phyloP scores from a whole-genome alignment of 192 early-diverging fungal genomes.

The Oehlia diaphana region DNA sequence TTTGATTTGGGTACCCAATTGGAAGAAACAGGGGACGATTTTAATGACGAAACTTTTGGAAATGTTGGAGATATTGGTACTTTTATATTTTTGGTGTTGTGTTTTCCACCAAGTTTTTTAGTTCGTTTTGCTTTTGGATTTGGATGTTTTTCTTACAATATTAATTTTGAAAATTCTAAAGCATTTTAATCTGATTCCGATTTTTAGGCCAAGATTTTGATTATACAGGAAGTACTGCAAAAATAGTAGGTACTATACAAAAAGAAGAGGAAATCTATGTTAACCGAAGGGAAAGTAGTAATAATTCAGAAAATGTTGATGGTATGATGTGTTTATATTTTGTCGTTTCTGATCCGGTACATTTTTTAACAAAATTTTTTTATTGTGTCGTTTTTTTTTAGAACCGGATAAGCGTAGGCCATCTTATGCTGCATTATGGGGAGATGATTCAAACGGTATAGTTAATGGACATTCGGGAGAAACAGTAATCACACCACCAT shows the following conservation, averaged over 20 bases:
- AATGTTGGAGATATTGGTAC: constrained; percentile 50
- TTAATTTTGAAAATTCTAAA: not conserved
- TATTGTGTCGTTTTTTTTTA: not conserved
- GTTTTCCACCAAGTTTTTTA: not conserved
- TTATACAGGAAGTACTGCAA: constrained; percentile 63
- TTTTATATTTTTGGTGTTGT: constrained; percentile 15
- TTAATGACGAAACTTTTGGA: constrained; percentile 77
- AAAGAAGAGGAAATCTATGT: constrained; percentile 54
- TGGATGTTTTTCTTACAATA: not conserved
- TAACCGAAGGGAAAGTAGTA: constrained; percentile 38
- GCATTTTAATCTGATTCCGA: not conserved
- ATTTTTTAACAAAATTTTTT: not conserved
- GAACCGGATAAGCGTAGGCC: constrained; percentile 13
- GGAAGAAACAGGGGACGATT: constrained; percentile 66
- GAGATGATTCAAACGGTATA: not conserved
- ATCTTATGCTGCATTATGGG: not conserved
- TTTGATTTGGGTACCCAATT: constrained; percentile 61
- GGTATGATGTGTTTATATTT: constrained; percentile 18
- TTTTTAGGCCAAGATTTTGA: constrained; percentile 65
- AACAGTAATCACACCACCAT: not conserved
- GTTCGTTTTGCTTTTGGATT: not conserved
- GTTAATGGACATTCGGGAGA: constrained; percentile 16
- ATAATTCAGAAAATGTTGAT: constrained; percentile 26
- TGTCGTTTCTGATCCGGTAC: not conserved
- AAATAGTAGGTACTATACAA: constrained; percentile 45